phyloP scores from a whole-genome alignment of 495 filamentous ascomycete species.

The Aspergillus leporis region DNA sequence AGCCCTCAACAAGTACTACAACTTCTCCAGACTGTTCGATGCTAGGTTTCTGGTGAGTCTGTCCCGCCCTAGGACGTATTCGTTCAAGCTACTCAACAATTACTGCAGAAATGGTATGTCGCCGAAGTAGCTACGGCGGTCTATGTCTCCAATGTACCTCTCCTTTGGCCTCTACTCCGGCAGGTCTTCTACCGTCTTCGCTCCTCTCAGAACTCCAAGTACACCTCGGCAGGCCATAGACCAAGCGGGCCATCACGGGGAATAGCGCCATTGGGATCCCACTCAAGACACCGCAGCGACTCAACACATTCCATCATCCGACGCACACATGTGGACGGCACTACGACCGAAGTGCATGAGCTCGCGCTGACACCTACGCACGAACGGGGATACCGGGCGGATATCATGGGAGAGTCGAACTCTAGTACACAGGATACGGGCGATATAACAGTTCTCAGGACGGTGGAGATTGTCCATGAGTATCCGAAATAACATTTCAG shows the following conservation, averaged over 20 bases:
- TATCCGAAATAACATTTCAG: neutral
- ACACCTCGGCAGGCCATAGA: neutral
- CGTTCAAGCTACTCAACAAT: neutral
- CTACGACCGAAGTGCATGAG: neutral
- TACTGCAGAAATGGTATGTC: neutral
- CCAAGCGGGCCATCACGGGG: neutral
- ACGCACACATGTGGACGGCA: neutral
- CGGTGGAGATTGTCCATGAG: neutral
- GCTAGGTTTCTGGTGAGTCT: neutral
- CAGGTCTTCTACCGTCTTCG: neutral
- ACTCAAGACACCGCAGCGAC: neutral
- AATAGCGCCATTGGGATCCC: neutral
- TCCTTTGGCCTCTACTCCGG: neutral
- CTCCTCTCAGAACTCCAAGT: neutral
- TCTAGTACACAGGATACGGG: neutral
- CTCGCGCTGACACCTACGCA: neutral
- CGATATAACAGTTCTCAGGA: neutral
- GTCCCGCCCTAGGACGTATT: neutral
- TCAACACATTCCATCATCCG: neutral
- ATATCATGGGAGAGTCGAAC: neutral
- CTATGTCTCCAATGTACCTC: neutral
- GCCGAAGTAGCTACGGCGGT: neutral
- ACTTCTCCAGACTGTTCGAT: neutral
- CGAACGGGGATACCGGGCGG: neutral
- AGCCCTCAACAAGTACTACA: neutral